phyloP scores from a whole-genome alignment of 352 stramenopile species.

The Aphanomyces euteiches region DNA sequence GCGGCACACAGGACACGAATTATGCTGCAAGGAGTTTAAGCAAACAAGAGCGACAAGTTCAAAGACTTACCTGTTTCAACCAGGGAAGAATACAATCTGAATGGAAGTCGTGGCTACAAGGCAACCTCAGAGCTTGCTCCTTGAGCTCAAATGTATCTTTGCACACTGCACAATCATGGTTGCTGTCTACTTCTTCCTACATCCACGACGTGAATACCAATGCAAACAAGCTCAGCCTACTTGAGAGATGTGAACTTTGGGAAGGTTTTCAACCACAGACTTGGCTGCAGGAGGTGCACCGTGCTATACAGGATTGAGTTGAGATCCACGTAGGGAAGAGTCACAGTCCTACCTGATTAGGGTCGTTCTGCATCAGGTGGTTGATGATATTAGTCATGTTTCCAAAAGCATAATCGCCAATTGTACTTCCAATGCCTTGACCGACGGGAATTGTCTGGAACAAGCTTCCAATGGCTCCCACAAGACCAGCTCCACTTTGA shows the following conservation, averaged over 20 bases:
- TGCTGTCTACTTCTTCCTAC: conserved; percentile 64
- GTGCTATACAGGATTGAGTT: conserved; percentile 43
- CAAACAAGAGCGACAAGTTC: too few relatives aligned
- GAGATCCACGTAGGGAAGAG: conserved; percentile 14
- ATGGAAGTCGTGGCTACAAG: conserved; percentile 76
- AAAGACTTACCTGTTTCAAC: conserved; percentile 52
- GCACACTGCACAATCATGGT: conserved; percentile 80
- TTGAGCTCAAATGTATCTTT: conserved; percentile 81
- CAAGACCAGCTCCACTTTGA: conserved; percentile 39
- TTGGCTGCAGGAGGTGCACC: conserved; percentile 73
- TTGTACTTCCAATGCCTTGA: conserved; percentile 49
- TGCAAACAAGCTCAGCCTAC: conserved; percentile 7
- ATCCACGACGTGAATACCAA: not conserved
- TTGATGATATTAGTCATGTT: conserved; percentile 83
- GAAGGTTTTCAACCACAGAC: conserved; percentile 66
- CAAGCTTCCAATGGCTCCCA: conserved; percentile 59
- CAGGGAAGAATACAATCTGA: conserved; percentile 83
- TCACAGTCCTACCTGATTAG: conserved; percentile 62
- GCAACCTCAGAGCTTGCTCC: conserved; percentile 67
- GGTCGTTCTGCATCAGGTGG: conserved; percentile 86
- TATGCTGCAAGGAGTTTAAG: conserved; percentile 46
- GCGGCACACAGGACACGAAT: conserved; percentile 82
- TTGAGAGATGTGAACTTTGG: conserved; percentile 63
- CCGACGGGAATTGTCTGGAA: conserved; percentile 36
- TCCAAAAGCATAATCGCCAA: conserved; percentile 80